Percentiles rank a stretch among this genome's conserved stretches.
Conservation (phyloP, 2,329 filamentous ascomycete genomes). For the Arthrobotrys musiformis region DNA sequence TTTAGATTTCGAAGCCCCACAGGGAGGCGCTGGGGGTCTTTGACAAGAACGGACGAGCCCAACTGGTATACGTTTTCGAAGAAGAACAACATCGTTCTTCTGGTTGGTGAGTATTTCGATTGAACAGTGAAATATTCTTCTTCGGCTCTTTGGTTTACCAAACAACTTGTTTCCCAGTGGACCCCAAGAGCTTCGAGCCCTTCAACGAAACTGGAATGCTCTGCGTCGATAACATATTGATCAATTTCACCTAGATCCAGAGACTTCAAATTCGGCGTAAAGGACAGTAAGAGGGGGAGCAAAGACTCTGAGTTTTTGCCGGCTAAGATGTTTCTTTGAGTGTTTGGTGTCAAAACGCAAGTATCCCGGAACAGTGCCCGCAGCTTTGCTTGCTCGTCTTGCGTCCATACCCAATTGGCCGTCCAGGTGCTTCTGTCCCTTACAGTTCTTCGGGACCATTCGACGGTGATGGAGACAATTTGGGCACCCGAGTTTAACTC, state of each 20-base stretch:
- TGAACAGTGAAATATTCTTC: no score
- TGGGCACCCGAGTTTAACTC: background rate
- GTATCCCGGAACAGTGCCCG: background rate
- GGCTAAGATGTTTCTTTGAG: background rate
- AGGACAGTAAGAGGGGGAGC: conserved; percentile 5
- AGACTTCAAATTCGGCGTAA: conserved; percentile 10
- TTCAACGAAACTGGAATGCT: background rate
- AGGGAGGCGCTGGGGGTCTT: no score
- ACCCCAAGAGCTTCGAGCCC: background rate
- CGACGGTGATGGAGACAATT: conserved; percentile 5
- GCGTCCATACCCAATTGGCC: background rate
- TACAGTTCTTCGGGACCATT: conserved; percentile 12
- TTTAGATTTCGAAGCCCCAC: background rate
- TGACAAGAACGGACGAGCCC: no score
- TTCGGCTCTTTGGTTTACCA: no score
- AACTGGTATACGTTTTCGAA: background rate
- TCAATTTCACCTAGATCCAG: conserved; percentile 15
- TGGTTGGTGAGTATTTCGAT: background rate
- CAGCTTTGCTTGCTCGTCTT: background rate
- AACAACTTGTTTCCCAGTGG: background rate
- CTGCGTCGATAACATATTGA: background rate
- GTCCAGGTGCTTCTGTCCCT: conserved; percentile 12
- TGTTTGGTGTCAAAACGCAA: background rate
- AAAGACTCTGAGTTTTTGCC: conserved; percentile 29
- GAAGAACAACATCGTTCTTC: background rate